These are phyloP conservation scores for Penicillium concentricum DNA, from an alignment of 2,329 filamentous ascomycete species.

Conservation along the genomic window DNA sequence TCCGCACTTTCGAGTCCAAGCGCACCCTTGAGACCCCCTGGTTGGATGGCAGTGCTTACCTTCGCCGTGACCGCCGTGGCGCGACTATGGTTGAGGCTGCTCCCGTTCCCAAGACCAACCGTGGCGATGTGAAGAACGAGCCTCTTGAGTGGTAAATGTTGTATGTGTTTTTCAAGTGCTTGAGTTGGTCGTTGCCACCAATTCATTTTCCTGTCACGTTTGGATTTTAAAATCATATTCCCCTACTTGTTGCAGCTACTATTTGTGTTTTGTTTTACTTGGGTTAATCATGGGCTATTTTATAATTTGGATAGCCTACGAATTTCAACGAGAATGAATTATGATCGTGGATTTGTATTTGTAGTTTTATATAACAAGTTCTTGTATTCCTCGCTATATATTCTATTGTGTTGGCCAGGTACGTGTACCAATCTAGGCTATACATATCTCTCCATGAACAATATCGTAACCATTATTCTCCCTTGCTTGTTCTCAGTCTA, in stretches of 20 bases:
- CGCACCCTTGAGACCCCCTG: constrained; percentile 79
- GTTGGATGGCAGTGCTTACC: constrained; percentile 83
- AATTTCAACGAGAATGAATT: constrained; percentile 27
- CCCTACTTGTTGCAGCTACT: constrained; percentile 13
- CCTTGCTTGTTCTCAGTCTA: background rate
- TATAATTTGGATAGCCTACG: constrained; percentile 16
- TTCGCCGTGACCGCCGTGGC: constrained; percentile 57
- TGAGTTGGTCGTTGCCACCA: constrained; percentile 10
- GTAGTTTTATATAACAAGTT: background rate
- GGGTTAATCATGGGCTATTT: constrained; percentile 13
- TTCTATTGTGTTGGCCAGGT: background rate
- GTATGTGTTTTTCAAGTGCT: constrained; percentile 10
- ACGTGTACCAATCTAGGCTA: background rate
- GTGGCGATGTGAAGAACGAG: constrained; percentile 78
- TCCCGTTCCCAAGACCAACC: constrained; percentile 83
- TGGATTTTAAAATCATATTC: constrained; percentile 21
- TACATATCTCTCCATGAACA: background rate
- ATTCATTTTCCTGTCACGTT: constrained; percentile 11
- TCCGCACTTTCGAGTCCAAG: constrained; percentile 75
- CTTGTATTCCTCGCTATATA: background rate
- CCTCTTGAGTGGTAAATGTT: constrained; percentile 77
- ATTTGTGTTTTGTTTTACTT: constrained; percentile 11
- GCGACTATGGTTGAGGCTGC: constrained; percentile 62
- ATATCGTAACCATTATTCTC: background rate
- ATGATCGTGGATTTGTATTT: constrained; percentile 16